Evolutionary conservation across 1,139 yeast genomes (phyloP).

Genomic region (Sugiyamaella sp.): DNA sequence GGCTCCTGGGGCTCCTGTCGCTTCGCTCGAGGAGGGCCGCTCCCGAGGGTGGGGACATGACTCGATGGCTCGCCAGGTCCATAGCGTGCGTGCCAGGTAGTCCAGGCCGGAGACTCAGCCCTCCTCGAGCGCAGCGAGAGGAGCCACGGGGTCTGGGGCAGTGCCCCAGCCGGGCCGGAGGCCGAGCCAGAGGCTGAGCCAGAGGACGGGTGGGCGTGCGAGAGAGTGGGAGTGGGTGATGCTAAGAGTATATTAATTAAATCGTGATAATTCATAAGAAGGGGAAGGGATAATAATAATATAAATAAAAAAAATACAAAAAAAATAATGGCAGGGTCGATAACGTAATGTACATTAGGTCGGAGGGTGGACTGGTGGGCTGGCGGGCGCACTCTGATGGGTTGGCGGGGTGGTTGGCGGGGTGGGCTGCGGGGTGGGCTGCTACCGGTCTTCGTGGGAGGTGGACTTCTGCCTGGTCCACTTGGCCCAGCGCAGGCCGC

Average conservation of each 20-base stretch:
- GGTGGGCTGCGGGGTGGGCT: slow-evolving; percentile 8
- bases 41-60: too few relatives aligned
- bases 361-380: too few relatives aligned
- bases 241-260: too few relatives aligned
- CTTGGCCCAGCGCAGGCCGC: slow-evolving; percentile 60
- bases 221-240: neutral
- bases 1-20: too few relatives aligned
- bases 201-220: too few relatives aligned
- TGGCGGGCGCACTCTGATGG: neutral
- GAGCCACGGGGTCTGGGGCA: neutral
- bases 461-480: slow-evolving; percentile 35
- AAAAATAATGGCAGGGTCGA: slow-evolving; percentile 1
- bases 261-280: neutral
- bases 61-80: too few relatives aligned
- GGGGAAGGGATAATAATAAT: neutral
- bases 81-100: too few relatives aligned
- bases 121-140: neutral
- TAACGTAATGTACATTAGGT: slow-evolving; percentile 1
- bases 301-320: neutral
- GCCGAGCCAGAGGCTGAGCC: too few relatives aligned
- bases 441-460: slow-evolving; percentile 12
- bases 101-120: too few relatives aligned
- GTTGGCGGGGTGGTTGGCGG: neutral
- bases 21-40: too few relatives aligned
- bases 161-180: neutral